A percentile compares a stretch with the other conserved stretches of the same genome.
Conservation (phyloP, 164 flowering plant genomes). For the Sedum album region DNA sequence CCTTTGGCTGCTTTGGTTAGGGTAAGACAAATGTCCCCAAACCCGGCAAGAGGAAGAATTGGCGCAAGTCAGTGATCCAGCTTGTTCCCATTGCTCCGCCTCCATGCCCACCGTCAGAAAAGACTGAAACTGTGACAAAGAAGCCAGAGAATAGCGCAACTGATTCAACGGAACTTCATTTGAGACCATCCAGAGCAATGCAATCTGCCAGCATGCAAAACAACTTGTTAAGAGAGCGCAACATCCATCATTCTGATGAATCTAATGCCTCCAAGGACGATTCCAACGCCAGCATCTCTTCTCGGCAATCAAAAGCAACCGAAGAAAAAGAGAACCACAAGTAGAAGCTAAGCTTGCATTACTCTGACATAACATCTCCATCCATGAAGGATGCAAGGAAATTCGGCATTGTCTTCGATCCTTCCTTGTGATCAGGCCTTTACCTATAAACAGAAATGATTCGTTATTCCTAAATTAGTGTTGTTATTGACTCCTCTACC, state of each 20-base stretch:
- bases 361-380: too few relatives aligned
- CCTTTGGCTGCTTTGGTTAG: slow-evolving; percentile 23
- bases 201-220: slow-evolving; percentile 33
- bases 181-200: slow-evolving; percentile 79
- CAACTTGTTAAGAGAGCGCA: slow-evolving; percentile 59
- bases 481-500: too few relatives aligned
- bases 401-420: too few relatives aligned
- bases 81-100: slow-evolving; percentile 52
- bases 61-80: slow-evolving; percentile 58
- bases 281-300: slow-evolving; percentile 12
- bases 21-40: slow-evolving; percentile 48
- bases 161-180: slow-evolving; percentile 29
- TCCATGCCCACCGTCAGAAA: slow-evolving; percentile 25
- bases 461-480: too few relatives aligned
- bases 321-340: slow-evolving; percentile 65
- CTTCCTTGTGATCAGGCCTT: too few relatives aligned
- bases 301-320: slow-evolving; percentile 26
- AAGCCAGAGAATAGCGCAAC: slow-evolving; percentile 12
- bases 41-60: slow-evolving; percentile 63
- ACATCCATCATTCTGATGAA: slow-evolving; percentile 37
- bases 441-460: too few relatives aligned
- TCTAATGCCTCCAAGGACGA: slow-evolving; percentile 27
- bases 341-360: too few relatives aligned
- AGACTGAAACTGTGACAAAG: slow-evolving; percentile 10
- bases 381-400: too few relatives aligned